These are phyloP conservation scores for Cardamine chenopodiifolia DNA, from an alignment of 345 rosid genomes.

Conservation along the genomic window DNA sequence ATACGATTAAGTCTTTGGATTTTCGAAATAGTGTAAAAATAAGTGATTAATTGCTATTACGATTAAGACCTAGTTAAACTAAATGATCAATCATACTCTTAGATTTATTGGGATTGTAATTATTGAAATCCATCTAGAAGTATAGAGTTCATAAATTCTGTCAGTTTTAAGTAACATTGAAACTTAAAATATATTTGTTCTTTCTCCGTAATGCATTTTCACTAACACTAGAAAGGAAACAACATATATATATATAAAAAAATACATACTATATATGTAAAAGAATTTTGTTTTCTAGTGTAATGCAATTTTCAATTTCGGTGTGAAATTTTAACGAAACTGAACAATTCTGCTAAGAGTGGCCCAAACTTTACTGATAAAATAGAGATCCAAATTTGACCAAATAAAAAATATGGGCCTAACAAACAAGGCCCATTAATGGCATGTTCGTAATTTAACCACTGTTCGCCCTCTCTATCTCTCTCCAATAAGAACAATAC, in stretches of 20 bases:
- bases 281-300: not conserved
- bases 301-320: not conserved
- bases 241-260: no score
- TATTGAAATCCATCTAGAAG: not conserved
- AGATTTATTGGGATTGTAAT: not conserved
- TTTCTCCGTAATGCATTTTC: not conserved
- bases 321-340: not conserved
- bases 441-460: not conserved
- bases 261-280: no score
- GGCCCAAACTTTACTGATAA: not conserved
- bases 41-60: no score
- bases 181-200: not conserved
- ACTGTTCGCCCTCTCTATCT: not conserved
- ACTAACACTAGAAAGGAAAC: not conserved
- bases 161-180: no score
- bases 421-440: not conserved
- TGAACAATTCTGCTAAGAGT: not conserved
- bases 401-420: not conserved
- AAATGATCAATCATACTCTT: not conserved
- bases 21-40: no score
- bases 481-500: not conserved
- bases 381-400: not conserved
- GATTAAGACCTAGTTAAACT: no score
- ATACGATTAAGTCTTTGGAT: no score
- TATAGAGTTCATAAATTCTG: not conserved